A percentile compares a stretch with the other conserved stretches of the same genome.
Conservation (phyloP, 2,329 filamentous ascomycete species). For the Pseudogymnoascus sp. region DNA sequence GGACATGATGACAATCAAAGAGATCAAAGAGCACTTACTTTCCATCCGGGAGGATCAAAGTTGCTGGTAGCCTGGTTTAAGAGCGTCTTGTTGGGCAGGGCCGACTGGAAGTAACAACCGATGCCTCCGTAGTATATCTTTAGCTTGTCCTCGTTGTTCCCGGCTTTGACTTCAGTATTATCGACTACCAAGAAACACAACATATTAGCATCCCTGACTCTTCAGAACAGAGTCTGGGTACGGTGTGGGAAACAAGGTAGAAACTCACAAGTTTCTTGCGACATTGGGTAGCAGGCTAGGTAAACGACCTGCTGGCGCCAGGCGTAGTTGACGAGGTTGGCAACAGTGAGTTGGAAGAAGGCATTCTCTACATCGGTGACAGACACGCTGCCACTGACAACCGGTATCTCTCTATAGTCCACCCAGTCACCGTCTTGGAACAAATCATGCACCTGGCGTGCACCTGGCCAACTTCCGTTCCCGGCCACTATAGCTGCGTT, state of each 20-base stretch:
- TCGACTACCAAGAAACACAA: background rate
- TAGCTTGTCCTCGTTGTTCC: background rate
- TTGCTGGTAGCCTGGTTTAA: background rate
- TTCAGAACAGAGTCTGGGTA: background rate
- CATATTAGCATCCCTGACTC: background rate
- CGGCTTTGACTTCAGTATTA: background rate
- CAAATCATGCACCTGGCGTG: background rate
- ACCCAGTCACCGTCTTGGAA: background rate
- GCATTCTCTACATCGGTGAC: background rate
- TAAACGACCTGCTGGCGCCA: background rate
- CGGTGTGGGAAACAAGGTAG: background rate
- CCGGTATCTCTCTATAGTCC: background rate
- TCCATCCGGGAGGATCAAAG: background rate
- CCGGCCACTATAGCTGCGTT: background rate
- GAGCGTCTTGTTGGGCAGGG: background rate
- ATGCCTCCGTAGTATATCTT: background rate
- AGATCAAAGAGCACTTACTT: background rate
- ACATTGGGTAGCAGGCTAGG: background rate
- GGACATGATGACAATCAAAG: background rate
- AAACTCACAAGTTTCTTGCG: background rate
- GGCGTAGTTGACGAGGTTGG: background rate
- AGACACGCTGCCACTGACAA: background rate
- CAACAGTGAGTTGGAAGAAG: background rate
- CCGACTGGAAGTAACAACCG: background rate
- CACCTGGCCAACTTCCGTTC: background rate